Percentiles rank a stretch among this genome's conserved stretches.
phyloP scores from a whole-genome alignment of 1,284 basidiomycete genomes.

The Cronartium quercuum region DNA sequence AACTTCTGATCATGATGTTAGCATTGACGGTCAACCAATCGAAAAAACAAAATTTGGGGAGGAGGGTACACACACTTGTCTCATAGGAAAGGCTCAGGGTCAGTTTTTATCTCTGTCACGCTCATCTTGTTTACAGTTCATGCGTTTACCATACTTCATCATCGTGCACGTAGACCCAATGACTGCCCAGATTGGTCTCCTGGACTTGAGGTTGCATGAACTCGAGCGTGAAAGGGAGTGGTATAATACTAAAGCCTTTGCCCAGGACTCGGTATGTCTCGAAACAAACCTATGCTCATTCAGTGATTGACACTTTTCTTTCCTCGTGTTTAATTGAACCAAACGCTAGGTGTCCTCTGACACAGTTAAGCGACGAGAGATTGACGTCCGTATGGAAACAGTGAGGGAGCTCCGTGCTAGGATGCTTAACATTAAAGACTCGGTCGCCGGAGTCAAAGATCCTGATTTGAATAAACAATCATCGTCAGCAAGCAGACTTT shows the following conservation, averaged over 20 bases:
- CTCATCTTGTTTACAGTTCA: conserved; percentile 2
- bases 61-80: conserved; percentile 78
- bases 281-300: background rate
- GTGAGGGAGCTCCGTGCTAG: conserved; percentile 12
- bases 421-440: conserved; percentile 7
- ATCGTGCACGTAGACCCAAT: conserved; percentile 56
- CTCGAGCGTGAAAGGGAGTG: conserved; percentile 39
- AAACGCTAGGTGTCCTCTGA: conserved; percentile 4
- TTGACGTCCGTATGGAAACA: conserved; percentile 28
- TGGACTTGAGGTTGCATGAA: conserved; percentile 56
- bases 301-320: background rate
- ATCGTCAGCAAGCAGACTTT: background rate
- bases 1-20: conserved; percentile 39
- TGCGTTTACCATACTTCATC: conserved; percentile 1
- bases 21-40: conserved; percentile 49
- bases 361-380: conserved; percentile 23
- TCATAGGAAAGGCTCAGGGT: conserved; percentile 70
- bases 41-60: conserved; percentile 69
- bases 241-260: background rate
- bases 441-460: background rate
- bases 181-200: conserved; percentile 64
- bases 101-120: conserved; percentile 45
- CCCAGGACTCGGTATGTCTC: conserved; percentile 11
- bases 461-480: background rate
- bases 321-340: background rate